Base-by-base conservation (phyloP, 2,329 filamentous ascomycete species). In the Fusarium mangiferae region DNA sequence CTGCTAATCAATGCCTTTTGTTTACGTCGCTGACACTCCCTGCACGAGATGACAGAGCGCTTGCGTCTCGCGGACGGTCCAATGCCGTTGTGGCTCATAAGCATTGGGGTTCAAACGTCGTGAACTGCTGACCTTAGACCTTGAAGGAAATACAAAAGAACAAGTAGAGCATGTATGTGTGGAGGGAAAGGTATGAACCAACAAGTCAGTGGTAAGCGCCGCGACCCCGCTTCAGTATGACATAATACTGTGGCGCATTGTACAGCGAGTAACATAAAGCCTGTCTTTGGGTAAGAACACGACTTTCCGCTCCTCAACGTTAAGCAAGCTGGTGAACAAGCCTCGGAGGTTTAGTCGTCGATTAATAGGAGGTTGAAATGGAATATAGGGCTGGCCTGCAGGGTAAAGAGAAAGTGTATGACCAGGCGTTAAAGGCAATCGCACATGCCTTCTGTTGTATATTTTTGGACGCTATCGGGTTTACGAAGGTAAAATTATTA, bases 61-160 rank as follows among this genome's bases (percentile, higher is more conserved):
- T 45, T 45, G 42, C 42, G 42, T 24, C 42, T 45, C n/a, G n/a
- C 7, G 17, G 11, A 6, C 7, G 17, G n/a, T 18, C 11, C 42
- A 26, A 17, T 45, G 5, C 15, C 12, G 11, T 12, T 26, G 7
- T 45, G 24, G n/a, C 42, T 45, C n/a, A 45, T 26, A 7, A 26
- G 11, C 7, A 44, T 44, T 24, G 11, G n/a, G 5, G 17, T 8
- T 24, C 5, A 4, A 3, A 5, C 42, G n/a, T 0, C 15, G 17
- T 26, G 13, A 18, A 26, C 5, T 45, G 18, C n/a, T 18, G 26
- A 33, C 13, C 5, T 33, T 14, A 6, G 13, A 2, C 42, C 42
- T 18, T 18, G 1, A 12, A 45, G 3, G 17, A 26, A 45, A 18
- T 17, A 17, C 15, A 44, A 18, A 24, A 6, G 7, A 6, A 26